A percentile compares a stretch with the other conserved stretches of the same genome.
Conservation (phyloP, 352 stramenopile genomes). For the Pythium brassicae region DNA sequence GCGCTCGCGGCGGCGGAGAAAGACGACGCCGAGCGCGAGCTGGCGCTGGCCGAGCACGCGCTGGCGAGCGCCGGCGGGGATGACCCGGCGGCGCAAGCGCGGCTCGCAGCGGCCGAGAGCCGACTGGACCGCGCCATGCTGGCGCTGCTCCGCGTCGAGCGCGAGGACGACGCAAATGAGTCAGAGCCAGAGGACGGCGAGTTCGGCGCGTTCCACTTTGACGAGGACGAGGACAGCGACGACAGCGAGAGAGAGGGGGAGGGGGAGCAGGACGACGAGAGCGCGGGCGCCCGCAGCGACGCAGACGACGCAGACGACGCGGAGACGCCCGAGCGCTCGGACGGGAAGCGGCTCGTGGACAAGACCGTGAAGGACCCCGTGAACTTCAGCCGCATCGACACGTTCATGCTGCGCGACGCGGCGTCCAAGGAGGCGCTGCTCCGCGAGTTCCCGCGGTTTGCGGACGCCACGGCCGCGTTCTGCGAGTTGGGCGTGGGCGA, state of each 20-base stretch:
- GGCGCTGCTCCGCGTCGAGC: slow-evolving; percentile 60
- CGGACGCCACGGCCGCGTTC: slow-evolving; percentile 47
- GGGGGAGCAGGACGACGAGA: too few species aligned
- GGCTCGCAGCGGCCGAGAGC: slow-evolving; percentile 53
- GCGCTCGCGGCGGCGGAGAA: slow-evolving; percentile 61
- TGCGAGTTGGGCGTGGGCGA: slow-evolving; percentile 88
- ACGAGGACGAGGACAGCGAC: slow-evolving; percentile 50
- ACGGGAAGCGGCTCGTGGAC: slow-evolving; percentile 25
- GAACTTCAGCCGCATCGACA: slow-evolving; percentile 77
- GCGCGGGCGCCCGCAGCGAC: too few species aligned
- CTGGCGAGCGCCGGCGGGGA: slow-evolving; percentile 31
- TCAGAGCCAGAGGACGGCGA: slow-evolving; percentile 37
- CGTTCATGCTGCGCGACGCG: slow-evolving; percentile 30
- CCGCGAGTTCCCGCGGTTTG: slow-evolving; percentile 56
- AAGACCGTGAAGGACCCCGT: slow-evolving; percentile 61
- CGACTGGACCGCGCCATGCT: slow-evolving; percentile 73
- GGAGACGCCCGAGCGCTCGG: too few species aligned
- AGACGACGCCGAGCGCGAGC: slow-evolving; percentile 53
- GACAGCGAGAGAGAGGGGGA: slow-evolving; percentile 56
- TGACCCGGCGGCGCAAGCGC: slow-evolving; percentile 33
- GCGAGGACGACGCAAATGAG: slow-evolving; percentile 29
- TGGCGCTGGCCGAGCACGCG: slow-evolving; percentile 51
- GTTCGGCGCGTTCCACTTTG: slow-evolving; percentile 40
- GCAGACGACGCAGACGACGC: too few species aligned
- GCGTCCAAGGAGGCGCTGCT: slow-evolving; percentile 27